Conservation (phyloP, 2,329 filamentous ascomycete species). For the Ceratocystis smalleyi region DNA sequence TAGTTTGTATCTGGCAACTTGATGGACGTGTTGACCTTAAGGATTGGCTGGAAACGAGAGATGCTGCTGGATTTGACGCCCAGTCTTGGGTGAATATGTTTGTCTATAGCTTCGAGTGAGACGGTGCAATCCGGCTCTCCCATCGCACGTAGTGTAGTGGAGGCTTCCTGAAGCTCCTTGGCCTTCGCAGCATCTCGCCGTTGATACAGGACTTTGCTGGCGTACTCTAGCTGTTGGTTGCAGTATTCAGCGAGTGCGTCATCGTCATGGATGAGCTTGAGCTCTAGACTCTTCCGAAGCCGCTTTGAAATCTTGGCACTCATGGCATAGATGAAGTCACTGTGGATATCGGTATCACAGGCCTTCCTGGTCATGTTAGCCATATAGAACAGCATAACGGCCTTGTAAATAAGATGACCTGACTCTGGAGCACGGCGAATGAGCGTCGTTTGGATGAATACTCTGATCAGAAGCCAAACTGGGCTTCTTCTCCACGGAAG, state of each 20-base stretch:
- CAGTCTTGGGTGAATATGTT: background rate
- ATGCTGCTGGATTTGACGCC: background rate
- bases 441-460: conserved; percentile 29
- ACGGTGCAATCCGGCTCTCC: background rate
- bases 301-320: conserved; percentile 31
- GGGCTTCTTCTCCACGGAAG: conserved; percentile 37
- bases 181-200: background rate
- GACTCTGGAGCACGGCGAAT: background rate
- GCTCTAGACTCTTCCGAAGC: conserved; percentile 26
- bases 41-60: background rate
- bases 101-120: background rate
- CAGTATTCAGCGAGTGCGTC: background rate
- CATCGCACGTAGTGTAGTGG: background rate
- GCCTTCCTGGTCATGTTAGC: conserved; percentile 23
- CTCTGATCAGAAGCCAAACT: conserved; percentile 40
- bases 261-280: background rate
- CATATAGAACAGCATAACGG: conserved; percentile 34
- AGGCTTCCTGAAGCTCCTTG: background rate
- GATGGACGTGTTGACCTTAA: background rate
- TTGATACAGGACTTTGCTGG: background rate
- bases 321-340: conserved; percentile 27
- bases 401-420: conserved; percentile 30
- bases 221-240: background rate
- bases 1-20: background rate
- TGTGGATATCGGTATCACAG: conserved; percentile 14